Percentiles rank a stretch among this genome's conserved stretches.
Conservation (phyloP, 1,284 basidiomycete species). For the Papiliotrema fonsecae region DNA sequence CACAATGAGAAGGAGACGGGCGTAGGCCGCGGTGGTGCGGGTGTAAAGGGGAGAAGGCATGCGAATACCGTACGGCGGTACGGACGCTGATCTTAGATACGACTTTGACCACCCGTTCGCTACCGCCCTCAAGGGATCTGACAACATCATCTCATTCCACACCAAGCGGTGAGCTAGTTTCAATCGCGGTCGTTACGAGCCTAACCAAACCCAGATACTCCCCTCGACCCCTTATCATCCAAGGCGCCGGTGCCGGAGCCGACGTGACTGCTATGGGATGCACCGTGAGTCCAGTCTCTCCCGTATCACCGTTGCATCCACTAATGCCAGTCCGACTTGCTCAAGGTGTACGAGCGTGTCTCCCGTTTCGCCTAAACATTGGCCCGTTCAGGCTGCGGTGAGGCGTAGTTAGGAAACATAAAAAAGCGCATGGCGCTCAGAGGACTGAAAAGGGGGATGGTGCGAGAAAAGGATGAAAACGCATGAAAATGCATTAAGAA, state of each 20-base stretch:
- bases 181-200: neutral
- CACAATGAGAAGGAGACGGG: too few species aligned
- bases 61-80: neutral
- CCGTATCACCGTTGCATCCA: neutral
- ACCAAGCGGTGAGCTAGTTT: conserved; percentile 60
- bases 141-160: conserved; percentile 97
- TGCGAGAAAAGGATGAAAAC: too few species aligned
- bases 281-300: conserved; percentile 31
- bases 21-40: too few species aligned
- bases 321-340: conserved; percentile 40
- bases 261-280: conserved; percentile 99
- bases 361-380: conserved; percentile 7
- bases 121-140: conserved; percentile 87
- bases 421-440: too few species aligned
- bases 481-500: too few species aligned
- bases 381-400: neutral
- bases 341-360: conserved; percentile 46
- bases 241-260: conserved; percentile 92
- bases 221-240: conserved; percentile 79
- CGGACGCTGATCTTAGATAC: neutral
- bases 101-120: conserved; percentile 77
- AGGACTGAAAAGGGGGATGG: too few species aligned
- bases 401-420: neutral
- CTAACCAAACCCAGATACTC: conserved; percentile 54
- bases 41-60: too few species aligned